Conservation (phyloP, 805 yeast species). For the Candida adriatica region DNA sequence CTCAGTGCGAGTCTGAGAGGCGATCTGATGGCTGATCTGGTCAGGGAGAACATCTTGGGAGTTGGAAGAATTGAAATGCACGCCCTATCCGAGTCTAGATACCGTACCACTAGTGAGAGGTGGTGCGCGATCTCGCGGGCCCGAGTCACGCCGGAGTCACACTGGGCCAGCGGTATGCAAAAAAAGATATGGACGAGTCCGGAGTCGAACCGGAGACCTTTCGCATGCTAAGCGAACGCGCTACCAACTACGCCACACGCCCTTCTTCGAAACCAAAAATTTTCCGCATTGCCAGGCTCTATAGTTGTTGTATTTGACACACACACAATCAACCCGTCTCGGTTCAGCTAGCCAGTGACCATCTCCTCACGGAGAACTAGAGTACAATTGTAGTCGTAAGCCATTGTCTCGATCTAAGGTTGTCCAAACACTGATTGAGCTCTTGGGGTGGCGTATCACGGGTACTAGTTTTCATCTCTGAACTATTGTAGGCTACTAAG, state of each 20-base stretch:
- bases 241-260: constrained; percentile 83
- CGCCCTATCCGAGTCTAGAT: not conserved
- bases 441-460: too few species aligned
- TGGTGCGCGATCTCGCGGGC: not conserved
- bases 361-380: too few species aligned
- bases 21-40: constrained; percentile 13
- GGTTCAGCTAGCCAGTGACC: too few species aligned
- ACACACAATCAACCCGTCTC: too few species aligned
- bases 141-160: constrained; percentile 2
- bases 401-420: too few species aligned
- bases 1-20: constrained; percentile 20
- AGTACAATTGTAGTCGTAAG: too few species aligned
- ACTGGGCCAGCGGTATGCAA: not conserved
- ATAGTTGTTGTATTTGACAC: too few species aligned
- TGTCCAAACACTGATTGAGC: too few species aligned
- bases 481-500: too few species aligned
- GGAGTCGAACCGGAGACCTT: constrained; percentile 77
- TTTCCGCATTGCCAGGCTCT: not conserved
- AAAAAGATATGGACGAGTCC: constrained; percentile 55
- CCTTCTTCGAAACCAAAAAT: constrained; percentile 24
- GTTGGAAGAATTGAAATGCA: not conserved
- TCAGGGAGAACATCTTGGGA: constrained; percentile 13
- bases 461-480: too few species aligned
- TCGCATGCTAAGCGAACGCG: constrained; percentile 78
- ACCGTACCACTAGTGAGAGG: too few species aligned